These are phyloP conservation scores for Sextonia rubra DNA, from an alignment of 164 flowering plant species.

Conservation along the genomic window DNA sequence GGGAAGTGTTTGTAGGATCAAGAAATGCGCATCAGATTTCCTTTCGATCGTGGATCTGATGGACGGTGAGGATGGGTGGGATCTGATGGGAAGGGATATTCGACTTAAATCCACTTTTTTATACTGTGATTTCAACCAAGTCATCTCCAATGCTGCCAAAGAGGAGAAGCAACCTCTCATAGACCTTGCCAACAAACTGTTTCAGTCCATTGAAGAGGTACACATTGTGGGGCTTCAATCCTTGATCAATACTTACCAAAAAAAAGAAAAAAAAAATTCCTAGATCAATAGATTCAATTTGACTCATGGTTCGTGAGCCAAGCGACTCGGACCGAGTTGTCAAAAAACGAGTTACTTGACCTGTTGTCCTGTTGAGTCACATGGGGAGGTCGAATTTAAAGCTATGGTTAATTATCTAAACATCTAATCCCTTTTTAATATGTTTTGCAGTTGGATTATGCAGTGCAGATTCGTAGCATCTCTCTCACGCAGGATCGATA, in stretches of 20 bases:
- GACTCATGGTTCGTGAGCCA: not conserved
- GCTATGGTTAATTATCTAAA: not conserved
- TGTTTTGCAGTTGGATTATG: conserved; percentile 19
- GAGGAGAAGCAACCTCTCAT: conserved; percentile 22
- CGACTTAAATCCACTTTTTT: conserved; percentile 26
- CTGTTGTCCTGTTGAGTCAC: too few relatives aligned
- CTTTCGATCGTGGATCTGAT: conserved; percentile 21
- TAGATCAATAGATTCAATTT: not conserved
- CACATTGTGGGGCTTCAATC: not conserved
- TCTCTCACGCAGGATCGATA: conserved; percentile 19
- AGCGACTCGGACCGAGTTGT: not conserved
- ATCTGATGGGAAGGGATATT: conserved; percentile 21
- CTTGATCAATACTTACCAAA: not conserved
- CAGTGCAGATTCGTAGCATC: conserved; percentile 14
- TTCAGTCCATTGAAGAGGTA: conserved; percentile 29
- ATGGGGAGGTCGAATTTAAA: not conserved
- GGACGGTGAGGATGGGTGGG: conserved; percentile 29
- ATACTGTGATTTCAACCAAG: conserved; percentile 24
- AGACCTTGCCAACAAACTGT: conserved; percentile 25
- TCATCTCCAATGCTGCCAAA: conserved; percentile 18
- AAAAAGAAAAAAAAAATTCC: too few relatives aligned
- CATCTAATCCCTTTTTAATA: not conserved
- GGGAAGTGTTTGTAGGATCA: conserved; percentile 21
- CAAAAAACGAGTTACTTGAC: too few relatives aligned
- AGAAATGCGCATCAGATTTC: conserved; percentile 24